Percentiles rank a stretch among this genome's conserved stretches.
Conservation (phyloP, 176 grass and related monocot species). For the Microstegium vimineum region DNA sequence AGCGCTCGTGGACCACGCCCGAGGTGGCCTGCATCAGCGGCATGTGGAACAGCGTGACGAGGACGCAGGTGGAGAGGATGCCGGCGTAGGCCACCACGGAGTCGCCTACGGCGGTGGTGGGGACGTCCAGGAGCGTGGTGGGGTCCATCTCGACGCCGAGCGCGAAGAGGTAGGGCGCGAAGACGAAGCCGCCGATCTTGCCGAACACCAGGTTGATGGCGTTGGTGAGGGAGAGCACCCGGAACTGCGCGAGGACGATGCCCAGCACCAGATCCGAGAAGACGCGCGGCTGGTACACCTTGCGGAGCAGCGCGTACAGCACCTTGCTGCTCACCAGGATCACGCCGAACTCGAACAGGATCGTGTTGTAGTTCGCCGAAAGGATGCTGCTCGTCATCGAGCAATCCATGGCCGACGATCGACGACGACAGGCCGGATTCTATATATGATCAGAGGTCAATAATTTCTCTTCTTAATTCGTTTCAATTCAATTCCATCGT, state of each 20-base stretch:
- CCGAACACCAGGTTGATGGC: slow-evolving; percentile 48
- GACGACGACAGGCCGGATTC: too few species aligned
- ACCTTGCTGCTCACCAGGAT: slow-evolving; percentile 55
- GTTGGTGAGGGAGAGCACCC: slow-evolving; percentile 22
- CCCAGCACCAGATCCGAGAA: slow-evolving; percentile 68
- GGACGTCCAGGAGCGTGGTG: slow-evolving; percentile 35
- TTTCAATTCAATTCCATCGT: too few species aligned
- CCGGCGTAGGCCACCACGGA: slow-evolving; percentile 57
- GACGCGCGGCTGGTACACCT: slow-evolving; percentile 63
- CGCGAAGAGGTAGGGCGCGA: slow-evolving; percentile 65
- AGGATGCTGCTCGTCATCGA: slow-evolving; percentile 41
- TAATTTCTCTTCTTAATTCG: too few species aligned
- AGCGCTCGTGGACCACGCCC: slow-evolving; percentile 42
- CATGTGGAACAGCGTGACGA: slow-evolving; percentile 42
- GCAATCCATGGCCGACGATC: slow-evolving; percentile 32
- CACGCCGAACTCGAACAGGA: slow-evolving; percentile 51
- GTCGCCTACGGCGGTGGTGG: slow-evolving; percentile 33
- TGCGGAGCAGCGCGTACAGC: slow-evolving; percentile 49
- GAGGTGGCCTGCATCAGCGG: slow-evolving; percentile 29
- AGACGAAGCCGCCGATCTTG: slow-evolving; percentile 48
- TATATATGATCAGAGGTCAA: too few species aligned
- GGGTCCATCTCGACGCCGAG: slow-evolving; percentile 88
- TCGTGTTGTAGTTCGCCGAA: slow-evolving; percentile 51
- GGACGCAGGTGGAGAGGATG: slow-evolving; percentile 39
- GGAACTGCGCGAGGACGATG: slow-evolving; percentile 47